A percentile compares a stretch with the other conserved stretches of the same genome.
phyloP scores from a whole-genome alignment of 2,329 filamentous ascomycete species.

The Sporothrix brasiliensis region DNA sequence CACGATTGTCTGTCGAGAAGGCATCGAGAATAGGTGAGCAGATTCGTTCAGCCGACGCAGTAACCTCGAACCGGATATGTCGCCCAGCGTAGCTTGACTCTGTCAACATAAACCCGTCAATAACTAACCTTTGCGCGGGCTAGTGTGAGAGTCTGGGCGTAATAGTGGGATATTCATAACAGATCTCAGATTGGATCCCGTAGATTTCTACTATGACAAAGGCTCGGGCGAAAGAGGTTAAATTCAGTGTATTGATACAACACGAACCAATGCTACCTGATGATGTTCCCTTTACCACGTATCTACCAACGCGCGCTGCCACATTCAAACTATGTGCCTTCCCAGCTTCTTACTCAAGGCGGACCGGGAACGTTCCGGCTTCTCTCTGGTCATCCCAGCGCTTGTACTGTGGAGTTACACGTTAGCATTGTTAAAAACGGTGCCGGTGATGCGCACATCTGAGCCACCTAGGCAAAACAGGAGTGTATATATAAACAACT shows the following conservation, averaged over 20 bases:
- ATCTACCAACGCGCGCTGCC: constrained; percentile 9
- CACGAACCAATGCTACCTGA: constrained; percentile 31
- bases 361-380: constrained; percentile 68
- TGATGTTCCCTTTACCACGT: constrained; percentile 25
- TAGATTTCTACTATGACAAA: background rate
- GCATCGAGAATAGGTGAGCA: no score
- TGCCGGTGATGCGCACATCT: background rate
- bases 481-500: constrained; percentile 19
- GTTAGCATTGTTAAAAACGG: constrained; percentile 3
- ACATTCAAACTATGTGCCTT: background rate
- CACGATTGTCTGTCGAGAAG: no score
- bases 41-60: no score
- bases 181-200: background rate
- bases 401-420: constrained; percentile 58
- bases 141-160: no score
- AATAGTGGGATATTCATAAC: no score
- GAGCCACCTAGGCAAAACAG: background rate
- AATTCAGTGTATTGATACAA: constrained; percentile 25
- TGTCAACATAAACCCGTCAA: no score
- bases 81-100: no score
- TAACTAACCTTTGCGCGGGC: no score
- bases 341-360: constrained; percentile 56
- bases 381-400: constrained; percentile 97
- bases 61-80: no score
- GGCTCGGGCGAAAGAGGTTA: background rate